Base-by-base conservation (phyloP, 2,329 filamentous ascomycete species). In the Sporothrix pallida region DNA sequence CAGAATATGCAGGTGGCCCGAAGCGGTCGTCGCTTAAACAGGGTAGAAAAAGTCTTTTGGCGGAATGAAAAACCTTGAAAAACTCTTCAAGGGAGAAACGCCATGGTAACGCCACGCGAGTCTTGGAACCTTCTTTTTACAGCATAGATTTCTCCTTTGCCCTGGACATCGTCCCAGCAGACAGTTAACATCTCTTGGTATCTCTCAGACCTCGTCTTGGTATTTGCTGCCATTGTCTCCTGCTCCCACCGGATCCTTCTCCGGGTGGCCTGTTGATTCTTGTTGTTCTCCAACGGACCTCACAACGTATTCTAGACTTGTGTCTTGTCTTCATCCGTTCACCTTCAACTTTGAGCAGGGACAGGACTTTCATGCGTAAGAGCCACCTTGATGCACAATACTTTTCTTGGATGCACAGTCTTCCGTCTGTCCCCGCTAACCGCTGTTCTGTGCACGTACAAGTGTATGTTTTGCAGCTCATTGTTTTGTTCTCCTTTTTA, bases 1-100 rank as follows among this genome's bases (percentile, higher is more conserved):
- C 56, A 60, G 23, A 9, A 37, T 8, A n/a, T 60, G 56, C 56
- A 60, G 26, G 56, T 60, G 56, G 26, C 56, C 56, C 56, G 56
- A 60, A 60, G 26, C 26, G 56, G 56, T 37, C 13, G 6, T 60
- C 5, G 56, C 26, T 50, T 17, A 37, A 60, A 60, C 13, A 60
- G 15, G 52, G 17, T 20, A 4, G 52, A 60, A 26, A 60, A n/a
- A 37, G 56, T 37, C 31, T 37, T 37, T 37, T 7, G 31, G 31
- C 4, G 31, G 1, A 60, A 37, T 23, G 52, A 56, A 56, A 12
- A 37, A 23, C n/a, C 52, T n/a, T 8, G 31, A 31, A 58, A 60
- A 17, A 37, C 31, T 37, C 31, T 37, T 37, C 31, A 37, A 37
- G 31, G 31, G 31, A 37, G 31, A 37, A 37, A 37, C 31, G 31